Evolutionary conservation across 2,329 filamentous ascomycete genomes (phyloP).

Genomic region (Pseudogymnoascus sp.): DNA sequence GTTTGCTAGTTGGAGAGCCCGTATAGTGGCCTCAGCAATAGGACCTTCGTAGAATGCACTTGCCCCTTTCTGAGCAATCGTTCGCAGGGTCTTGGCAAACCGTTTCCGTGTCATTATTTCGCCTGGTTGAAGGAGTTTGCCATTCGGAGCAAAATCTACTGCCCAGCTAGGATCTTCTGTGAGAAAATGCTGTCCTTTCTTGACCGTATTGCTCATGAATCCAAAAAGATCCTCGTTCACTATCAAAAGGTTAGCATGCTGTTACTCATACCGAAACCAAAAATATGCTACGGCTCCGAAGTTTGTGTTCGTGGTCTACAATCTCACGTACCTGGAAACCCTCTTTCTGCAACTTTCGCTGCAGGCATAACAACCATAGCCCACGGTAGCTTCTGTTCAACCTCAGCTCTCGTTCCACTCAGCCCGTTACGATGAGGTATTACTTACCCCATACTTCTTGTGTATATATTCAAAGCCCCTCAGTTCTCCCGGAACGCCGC

Average conservation of each 20-base stretch:
- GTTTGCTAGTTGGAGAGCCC: slow-evolving; percentile 46
- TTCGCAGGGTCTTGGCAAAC: slow-evolving; percentile 57
- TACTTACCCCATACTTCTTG: slow-evolving; percentile 52
- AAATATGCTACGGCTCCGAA: neutral
- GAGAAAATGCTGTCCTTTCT: slow-evolving; percentile 45
- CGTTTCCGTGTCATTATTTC: slow-evolving; percentile 57
- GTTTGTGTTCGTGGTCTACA: neutral
- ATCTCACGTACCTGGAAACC: slow-evolving; percentile 45
- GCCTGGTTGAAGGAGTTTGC: slow-evolving; percentile 43
- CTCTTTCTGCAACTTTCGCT: slow-evolving; percentile 61
- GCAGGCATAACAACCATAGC: slow-evolving; percentile 64
- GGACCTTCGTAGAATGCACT: slow-evolving; percentile 55
- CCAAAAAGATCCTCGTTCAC: slow-evolving; percentile 65
- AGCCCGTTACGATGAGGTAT: neutral
- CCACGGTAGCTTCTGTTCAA: slow-evolving; percentile 52
- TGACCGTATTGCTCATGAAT: slow-evolving; percentile 54
- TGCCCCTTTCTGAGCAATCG: slow-evolving; percentile 49
- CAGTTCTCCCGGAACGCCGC: slow-evolving; percentile 64
- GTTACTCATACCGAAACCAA: neutral
- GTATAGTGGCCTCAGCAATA: slow-evolving; percentile 53
- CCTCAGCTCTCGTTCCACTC: neutral
- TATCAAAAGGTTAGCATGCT: slow-evolving; percentile 18
- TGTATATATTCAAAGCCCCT: slow-evolving; percentile 74
- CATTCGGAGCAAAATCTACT: slow-evolving; percentile 61
- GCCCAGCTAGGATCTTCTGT: slow-evolving; percentile 54